These are phyloP conservation scores for Psilocybe cubensis DNA, from an alignment of 768 basidiomycete species.

Conservation along the genomic window DNA sequence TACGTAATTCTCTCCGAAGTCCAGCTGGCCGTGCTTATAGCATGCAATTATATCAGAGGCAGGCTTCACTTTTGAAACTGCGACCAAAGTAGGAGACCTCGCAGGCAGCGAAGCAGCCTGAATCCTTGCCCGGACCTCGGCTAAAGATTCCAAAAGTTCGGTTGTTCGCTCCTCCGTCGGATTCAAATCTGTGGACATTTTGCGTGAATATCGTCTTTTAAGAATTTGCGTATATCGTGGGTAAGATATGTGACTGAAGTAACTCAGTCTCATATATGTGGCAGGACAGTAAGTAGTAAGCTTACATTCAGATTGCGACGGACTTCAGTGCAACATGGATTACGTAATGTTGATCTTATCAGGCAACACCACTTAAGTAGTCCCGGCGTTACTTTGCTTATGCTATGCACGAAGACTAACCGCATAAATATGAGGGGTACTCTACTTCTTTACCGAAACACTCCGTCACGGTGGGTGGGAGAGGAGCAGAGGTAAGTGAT, in stretches of 20 bases:
- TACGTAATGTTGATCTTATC: neutral
- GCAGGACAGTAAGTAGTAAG: no score
- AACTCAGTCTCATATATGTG: no score
- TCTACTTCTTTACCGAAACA: no score
- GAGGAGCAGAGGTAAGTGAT: no score
- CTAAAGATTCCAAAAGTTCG: conserved; percentile 58
- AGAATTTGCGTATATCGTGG: neutral
- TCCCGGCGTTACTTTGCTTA: no score
- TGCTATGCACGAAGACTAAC: no score
- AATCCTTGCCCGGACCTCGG: conserved; percentile 56
- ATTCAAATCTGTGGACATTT: conserved; percentile 17
- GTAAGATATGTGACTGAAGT: neutral
- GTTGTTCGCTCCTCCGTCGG: conserved; percentile 45
- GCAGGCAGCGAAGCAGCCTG: conserved; percentile 31
- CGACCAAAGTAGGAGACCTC: conserved; percentile 59
- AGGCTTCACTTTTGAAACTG: conserved; percentile 94
- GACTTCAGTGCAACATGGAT: no score
- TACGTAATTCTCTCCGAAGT: conserved; percentile 98
- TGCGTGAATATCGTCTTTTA: neutral
- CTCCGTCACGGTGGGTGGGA: no score
- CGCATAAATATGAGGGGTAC: no score
- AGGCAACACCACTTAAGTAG: no score
- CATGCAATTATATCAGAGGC: conserved; percentile 84
- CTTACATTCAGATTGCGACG: no score
- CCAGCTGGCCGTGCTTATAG: conserved; percentile 78